phyloP scores from a whole-genome alignment of 2,329 filamentous ascomycete species.

The Colletotrichum sidae region DNA sequence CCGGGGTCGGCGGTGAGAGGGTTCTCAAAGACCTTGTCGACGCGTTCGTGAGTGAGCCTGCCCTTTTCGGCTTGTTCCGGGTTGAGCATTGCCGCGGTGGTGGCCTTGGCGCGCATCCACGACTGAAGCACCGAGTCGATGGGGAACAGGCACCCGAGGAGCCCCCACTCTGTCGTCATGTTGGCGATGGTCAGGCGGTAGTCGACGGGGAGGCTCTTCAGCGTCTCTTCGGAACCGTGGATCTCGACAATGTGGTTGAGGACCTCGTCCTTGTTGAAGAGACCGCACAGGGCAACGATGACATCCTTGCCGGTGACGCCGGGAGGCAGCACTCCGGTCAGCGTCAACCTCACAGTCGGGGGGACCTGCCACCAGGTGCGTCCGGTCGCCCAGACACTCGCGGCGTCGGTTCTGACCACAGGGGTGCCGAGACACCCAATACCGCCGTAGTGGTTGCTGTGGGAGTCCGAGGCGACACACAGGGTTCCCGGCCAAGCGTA shows the following conservation, averaged over 20 bases:
- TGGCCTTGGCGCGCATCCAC: constrained; percentile 85
- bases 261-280: constrained; percentile 90
- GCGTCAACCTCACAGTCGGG: constrained; percentile 81
- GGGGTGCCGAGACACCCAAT: constrained; percentile 82
- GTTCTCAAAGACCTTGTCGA: constrained; percentile 79
- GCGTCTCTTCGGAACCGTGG: constrained; percentile 81
- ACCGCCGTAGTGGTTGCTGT: constrained; percentile 87
- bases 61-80: constrained; percentile 59
- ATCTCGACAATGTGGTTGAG: constrained; percentile 94
- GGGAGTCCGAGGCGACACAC: constrained; percentile 81
- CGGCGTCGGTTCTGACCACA: constrained; percentile 84
- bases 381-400: constrained; percentile 85
- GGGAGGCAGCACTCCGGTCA: constrained; percentile 78
- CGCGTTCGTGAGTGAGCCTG: constrained; percentile 77
- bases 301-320: constrained; percentile 95
- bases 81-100: constrained; percentile 72
- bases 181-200: constrained; percentile 80
- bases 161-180: constrained; percentile 86
- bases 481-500: constrained; percentile 86
- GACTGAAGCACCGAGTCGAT: constrained; percentile 77
- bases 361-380: constrained; percentile 92
- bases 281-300: constrained; percentile 86
- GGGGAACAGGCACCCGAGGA: constrained; percentile 78
- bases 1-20: constrained; percentile 77
- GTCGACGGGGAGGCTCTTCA: constrained; percentile 78